Conservation (phyloP, 1,139 yeast species). For the Tardiomyces blankii region DNA sequence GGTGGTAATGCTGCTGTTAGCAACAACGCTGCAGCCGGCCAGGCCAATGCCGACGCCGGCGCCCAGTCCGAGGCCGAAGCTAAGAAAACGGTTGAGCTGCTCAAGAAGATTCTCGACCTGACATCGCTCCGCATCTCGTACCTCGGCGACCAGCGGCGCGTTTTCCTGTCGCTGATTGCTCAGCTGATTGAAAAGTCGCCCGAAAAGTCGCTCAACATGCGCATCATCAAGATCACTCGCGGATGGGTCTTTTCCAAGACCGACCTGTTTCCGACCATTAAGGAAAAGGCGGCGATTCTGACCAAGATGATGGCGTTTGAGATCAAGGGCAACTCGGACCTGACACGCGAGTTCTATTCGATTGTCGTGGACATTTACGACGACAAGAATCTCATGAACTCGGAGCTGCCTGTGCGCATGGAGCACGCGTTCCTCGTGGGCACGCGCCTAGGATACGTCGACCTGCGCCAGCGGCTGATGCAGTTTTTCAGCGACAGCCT, state of each 20-base stretch:
- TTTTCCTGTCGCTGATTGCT: slow-evolving; percentile 75
- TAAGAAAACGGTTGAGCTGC: slow-evolving; percentile 61
- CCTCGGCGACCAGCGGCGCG: slow-evolving; percentile 87
- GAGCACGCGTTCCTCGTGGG: slow-evolving; percentile 96
- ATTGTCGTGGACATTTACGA: slow-evolving; percentile 84
- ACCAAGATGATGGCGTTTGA: slow-evolving; percentile 94
- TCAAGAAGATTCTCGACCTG: slow-evolving; percentile 67
- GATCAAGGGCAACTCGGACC: slow-evolving; percentile 68
- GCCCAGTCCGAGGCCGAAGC: slow-evolving; percentile 51
- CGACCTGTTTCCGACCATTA: slow-evolving; percentile 86
- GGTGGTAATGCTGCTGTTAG: slow-evolving; percentile 5
- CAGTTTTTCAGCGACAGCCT: slow-evolving; percentile 66
- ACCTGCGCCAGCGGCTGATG: slow-evolving; percentile 72
- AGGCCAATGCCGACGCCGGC: slow-evolving; percentile 1
- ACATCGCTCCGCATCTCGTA: slow-evolving; percentile 72
- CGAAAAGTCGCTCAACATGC: slow-evolving; percentile 62
- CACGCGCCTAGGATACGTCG: slow-evolving; percentile 69
- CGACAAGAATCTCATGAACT: slow-evolving; percentile 64
- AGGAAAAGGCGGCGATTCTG: slow-evolving; percentile 91
- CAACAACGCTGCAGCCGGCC: slow-evolving; percentile 2
- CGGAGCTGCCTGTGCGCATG: slow-evolving; percentile 90
- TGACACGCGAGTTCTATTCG: slow-evolving; percentile 73
- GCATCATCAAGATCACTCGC: slow-evolving; percentile 69
- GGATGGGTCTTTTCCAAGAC: slow-evolving; percentile 81
- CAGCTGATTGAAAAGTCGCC: slow-evolving; percentile 83